Base-by-base conservation (phyloP, 1,139 yeast species). In the Nakaseomyces kungkrabaensis region DNA sequence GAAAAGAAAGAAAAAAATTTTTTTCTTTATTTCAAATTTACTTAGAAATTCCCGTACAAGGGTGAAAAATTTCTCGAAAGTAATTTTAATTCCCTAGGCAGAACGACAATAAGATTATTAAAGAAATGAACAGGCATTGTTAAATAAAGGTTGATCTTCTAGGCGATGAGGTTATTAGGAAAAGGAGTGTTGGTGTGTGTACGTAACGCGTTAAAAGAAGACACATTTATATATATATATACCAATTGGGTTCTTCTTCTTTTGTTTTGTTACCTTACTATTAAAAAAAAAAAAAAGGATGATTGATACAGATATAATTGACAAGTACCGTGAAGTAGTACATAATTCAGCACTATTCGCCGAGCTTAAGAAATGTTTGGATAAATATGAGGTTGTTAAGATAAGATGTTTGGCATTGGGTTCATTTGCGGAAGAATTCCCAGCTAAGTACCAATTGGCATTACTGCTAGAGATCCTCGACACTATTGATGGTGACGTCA, bases 371-470 rank as follows among this genome's bases (percentile, higher is more conserved):
- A 47, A 53, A 3, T 37, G 57, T 1, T 43, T 66, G 34, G 13
- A 44, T 25, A 11, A 17, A 24, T 43, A 9, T 22, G 9, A 51
- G 37, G 29, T 63, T 65, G 44, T 56, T 1, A 57, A 54, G 26
- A 72, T 85, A 48, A 70, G 89, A 58, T 85, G 94, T 59, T 66
- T 85, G 36, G 95, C 94, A 0, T 68, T 85, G 13, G 95, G 95
- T 0, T 75, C 82, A 4, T 86, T 88, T 4, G 62, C 75, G 9
- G 75, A 74, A 9, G 78, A 79, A 50, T 68, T 63, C 25, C 76
- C 78, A 26, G 85, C 92, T 1, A 68, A 79, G 48, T 82, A 75
- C 61, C 95, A 85, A 62, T 62, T 83, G 13, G 88, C 88, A 1
- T 66, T 78, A 50, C 61, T 84, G 25, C 52, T 68, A 7, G 70